These are phyloP conservation scores for Aspergillus kassunensis DNA, from an alignment of 495 filamentous ascomycete genomes.

Conservation along the genomic window DNA sequence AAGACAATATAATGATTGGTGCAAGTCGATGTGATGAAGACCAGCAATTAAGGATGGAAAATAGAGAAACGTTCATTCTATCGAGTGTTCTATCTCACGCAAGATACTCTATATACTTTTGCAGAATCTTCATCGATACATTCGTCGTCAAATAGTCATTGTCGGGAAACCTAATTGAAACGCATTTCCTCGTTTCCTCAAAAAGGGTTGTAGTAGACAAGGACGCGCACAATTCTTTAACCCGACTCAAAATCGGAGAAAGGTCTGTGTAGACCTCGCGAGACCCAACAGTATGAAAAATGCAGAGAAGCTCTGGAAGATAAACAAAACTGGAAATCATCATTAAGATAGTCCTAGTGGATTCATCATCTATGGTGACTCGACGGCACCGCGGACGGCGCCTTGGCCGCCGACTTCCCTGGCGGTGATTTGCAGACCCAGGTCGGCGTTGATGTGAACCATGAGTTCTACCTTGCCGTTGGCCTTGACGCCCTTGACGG, in stretches of 20 bases:
- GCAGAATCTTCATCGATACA: slow-evolving; percentile 23
- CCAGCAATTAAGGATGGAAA: too few species aligned
- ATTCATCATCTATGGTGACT: slow-evolving; percentile 30
- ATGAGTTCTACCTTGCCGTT: slow-evolving; percentile 89
- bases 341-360: slow-evolving; percentile 19
- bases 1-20: too few species aligned
- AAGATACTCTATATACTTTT: slow-evolving; percentile 25
- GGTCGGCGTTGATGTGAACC: slow-evolving; percentile 75
- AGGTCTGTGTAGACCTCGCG: slow-evolving; percentile 5
- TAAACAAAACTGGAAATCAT: slow-evolving; percentile 18
- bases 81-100: slow-evolving; percentile 17
- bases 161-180: slow-evolving; percentile 3
- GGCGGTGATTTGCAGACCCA: slow-evolving; percentile 71
- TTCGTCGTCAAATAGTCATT: slow-evolving; percentile 26
- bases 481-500: slow-evolving; percentile 77
- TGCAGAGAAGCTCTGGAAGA: slow-evolving; percentile 4
- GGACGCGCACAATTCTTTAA: too few species aligned
- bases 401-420: slow-evolving; percentile 83
- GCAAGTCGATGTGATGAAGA: too few species aligned
- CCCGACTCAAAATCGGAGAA: slow-evolving; percentile 1
- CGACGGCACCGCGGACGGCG: slow-evolving; percentile 71
- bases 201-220: too few species aligned
- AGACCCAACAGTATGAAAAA: slow-evolving; percentile 1
- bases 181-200: too few species aligned
- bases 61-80: slow-evolving; percentile 8